These are phyloP conservation scores for Boletellus emodensis DNA, from an alignment of 768 basidiomycete genomes.

Conservation along the genomic window DNA sequence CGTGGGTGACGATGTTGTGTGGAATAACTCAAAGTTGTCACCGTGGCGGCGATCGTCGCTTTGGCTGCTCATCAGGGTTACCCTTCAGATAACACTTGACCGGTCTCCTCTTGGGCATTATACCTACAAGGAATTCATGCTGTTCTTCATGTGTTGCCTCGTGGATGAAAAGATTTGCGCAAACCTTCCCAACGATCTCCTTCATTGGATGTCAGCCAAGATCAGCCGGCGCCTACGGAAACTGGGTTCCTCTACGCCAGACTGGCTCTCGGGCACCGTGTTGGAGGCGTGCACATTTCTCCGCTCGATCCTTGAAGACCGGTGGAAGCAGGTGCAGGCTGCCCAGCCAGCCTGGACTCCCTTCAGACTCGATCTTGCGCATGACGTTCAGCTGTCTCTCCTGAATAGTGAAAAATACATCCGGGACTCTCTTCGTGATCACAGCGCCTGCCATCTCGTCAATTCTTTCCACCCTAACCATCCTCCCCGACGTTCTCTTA, in stretches of 20 bases:
- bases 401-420: slow-evolving; percentile 28
- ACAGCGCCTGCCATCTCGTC: slow-evolving; percentile 1
- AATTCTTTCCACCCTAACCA: background rate
- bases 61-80: slow-evolving; percentile 27
- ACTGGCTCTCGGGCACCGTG: background rate
- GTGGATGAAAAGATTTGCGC: slow-evolving; percentile 16
- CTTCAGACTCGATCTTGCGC: slow-evolving; percentile 21
- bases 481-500: slow-evolving; percentile 6
- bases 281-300: slow-evolving; percentile 23
- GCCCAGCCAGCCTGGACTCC: slow-evolving; percentile 30
- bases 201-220: slow-evolving; percentile 12
- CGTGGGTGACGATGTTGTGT: background rate
- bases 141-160: slow-evolving; percentile 34
- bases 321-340: slow-evolving; percentile 34
- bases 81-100: slow-evolving; percentile 30
- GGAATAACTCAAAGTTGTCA: slow-evolving; percentile 2
- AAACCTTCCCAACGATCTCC: slow-evolving; percentile 22
- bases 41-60: slow-evolving; percentile 37
- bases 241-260: background rate
- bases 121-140: slow-evolving; percentile 49
- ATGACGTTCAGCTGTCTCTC: slow-evolving; percentile 36
- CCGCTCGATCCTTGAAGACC: slow-evolving; percentile 21
- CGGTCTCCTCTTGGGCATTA: background rate
- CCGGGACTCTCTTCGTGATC: slow-evolving; percentile 9
- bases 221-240: background rate